Evolutionary conservation across 345 rosid genomes (phyloP), one percentile per base, ranked within the genome.

Genomic region (Iberis pinnata): DNA sequence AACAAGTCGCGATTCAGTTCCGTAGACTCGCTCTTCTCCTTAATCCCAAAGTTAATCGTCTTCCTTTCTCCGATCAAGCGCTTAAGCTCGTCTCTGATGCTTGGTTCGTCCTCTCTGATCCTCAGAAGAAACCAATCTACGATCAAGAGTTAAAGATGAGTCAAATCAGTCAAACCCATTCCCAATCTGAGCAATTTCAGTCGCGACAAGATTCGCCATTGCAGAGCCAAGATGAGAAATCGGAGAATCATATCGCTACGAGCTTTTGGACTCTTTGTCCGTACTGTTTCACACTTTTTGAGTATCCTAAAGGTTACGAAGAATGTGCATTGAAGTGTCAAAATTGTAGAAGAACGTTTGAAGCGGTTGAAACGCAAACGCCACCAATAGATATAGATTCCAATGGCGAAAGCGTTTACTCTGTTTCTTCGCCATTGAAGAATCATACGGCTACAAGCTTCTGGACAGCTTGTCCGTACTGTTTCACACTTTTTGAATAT

Each of bases 221-320:
- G 25, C 25, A 0, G 71, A 53, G 51, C 46, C 80, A 17, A 38
- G n/a, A n/a, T n/a, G n/a, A n/a, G n/a, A n/a, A n/a, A n/a, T n/a
- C n/a, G n/a, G n/a, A n/a, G n/a, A n/a, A n/a, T n/a, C n/a, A n/a
- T n/a, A n/a, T 36, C 60, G 67, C 18, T 7, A 69, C 73, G 17
- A 76, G 82, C 58, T 88, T 93, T 73, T 88, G 97, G 99, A 93
- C 99, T 0, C 76, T 92, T 33, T 93, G 99, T 19, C 97, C 97
- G 0, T 93, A 85, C 61, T 92, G 99, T 51, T 88, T 39, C 50
- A 52, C 71, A 8, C 73, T 92, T n/a, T 88, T 74, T 22, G 97
- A 92, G 77, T 92, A 88, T 54, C 76, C 83, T 0, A 80, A 76
- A 70, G 78, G 12, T 13, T 92, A 83, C n/a, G 84, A 86, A 62